Conservation (phyloP, 495 filamentous ascomycete genomes). For the Neurospora sp. region DNA sequence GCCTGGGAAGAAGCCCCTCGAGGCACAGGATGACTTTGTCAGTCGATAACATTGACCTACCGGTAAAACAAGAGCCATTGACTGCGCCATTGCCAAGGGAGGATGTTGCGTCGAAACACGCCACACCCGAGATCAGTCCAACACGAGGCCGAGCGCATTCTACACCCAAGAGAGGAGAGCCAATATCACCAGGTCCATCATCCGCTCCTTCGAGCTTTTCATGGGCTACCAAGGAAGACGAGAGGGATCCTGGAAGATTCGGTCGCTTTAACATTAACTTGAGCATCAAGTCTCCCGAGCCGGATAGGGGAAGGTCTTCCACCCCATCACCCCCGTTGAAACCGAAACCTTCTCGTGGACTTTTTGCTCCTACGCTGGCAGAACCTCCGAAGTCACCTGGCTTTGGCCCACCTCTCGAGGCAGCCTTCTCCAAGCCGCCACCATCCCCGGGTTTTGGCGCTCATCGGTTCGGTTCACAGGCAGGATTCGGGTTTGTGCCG, state of each 20-base stretch:
- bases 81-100: conserved; percentile 43
- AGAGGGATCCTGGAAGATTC: conserved; percentile 25
- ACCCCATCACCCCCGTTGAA: conserved; percentile 16
- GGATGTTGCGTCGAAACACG: conserved; percentile 12
- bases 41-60: conserved; percentile 36
- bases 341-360: conserved; percentile 21
- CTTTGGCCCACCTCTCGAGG: conserved; percentile 5
- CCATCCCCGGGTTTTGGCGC: conserved; percentile 34
- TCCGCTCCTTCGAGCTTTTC: conserved; percentile 47
- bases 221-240: conserved; percentile 38
- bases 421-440: conserved; percentile 22
- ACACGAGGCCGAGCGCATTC: conserved; percentile 31
- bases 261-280: conserved; percentile 31
- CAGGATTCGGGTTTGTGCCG: conserved; percentile 26
- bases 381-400: conserved; percentile 13
- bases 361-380: conserved; percentile 6
- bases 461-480: conserved; percentile 20
- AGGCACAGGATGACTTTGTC: conserved; percentile 45
- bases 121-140: conserved; percentile 19
- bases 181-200: conserved; percentile 46
- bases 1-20: conserved; percentile 35
- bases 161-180: conserved; percentile 31
- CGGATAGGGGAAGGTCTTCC: conserved; percentile 18
- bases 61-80: conserved; percentile 34
- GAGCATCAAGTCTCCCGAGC: conserved; percentile 7